A percentile compares a stretch with the other conserved stretches of the same genome.
Conservation (phyloP, 306 rosid genomes). For the Cercis canadensis region DNA sequence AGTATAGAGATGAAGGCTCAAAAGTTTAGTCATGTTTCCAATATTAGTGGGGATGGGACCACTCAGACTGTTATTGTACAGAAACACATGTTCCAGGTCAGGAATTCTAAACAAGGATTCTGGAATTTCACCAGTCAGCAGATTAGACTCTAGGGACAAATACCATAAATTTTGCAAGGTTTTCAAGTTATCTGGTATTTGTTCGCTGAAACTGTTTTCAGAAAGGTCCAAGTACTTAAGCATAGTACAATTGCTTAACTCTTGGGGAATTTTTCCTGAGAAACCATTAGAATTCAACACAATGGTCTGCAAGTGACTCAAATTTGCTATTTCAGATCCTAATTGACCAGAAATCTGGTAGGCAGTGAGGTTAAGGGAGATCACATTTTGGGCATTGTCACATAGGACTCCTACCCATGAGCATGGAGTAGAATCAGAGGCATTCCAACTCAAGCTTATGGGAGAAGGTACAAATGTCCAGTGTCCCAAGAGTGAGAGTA, state of each 20-base stretch:
- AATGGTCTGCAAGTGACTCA: conserved; percentile 49
- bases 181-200: conserved; percentile 39
- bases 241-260: conserved; percentile 46
- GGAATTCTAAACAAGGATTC: conserved; percentile 47
- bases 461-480: conserved; percentile 50
- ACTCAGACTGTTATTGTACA: conserved; percentile 42
- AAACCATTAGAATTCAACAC: conserved; percentile 38
- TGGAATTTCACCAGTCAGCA: conserved; percentile 47
- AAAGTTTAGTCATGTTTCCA: conserved; percentile 47
- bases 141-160: conserved; percentile 39
- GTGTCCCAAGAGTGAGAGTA: conserved; percentile 44
- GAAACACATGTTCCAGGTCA: conserved; percentile 30
- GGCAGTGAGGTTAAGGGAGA: conserved; percentile 49
- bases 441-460: conserved; percentile 54
- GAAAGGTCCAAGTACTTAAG: conserved; percentile 51
- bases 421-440: conserved; percentile 60
- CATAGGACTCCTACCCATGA: conserved; percentile 61
- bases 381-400: conserved; percentile 37
- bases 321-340: conserved; percentile 55
- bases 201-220: conserved; percentile 38
- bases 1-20: conserved; percentile 23
- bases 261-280: conserved; percentile 49
- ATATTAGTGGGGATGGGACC: conserved; percentile 56
- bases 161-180: conserved; percentile 31
- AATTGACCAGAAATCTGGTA: conserved; percentile 50